Conservation (phyloP, 1,139 yeast genomes). For the Meyerozyma guilliermondii region DNA sequence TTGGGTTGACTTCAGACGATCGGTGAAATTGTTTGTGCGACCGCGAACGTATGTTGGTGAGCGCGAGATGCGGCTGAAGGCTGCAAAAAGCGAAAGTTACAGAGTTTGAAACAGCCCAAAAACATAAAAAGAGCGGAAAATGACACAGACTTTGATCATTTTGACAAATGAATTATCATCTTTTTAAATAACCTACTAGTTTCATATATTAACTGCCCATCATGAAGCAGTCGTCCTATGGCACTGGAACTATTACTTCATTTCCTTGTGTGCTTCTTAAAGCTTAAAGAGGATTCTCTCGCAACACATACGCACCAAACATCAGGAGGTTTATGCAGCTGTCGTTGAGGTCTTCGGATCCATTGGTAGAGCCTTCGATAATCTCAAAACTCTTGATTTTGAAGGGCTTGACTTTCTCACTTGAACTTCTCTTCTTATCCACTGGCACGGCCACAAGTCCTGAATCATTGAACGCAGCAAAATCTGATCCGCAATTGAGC, state of each 20-base stretch:
- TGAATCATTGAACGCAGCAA: conserved; percentile 24
- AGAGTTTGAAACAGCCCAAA: no score
- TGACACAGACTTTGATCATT: no score
- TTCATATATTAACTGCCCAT: no score
- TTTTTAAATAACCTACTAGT: no score
- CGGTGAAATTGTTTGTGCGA: background rate
- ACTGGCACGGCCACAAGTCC: conserved; percentile 20
- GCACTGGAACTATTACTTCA: no score
- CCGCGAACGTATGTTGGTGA: background rate
- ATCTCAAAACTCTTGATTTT: conserved; percentile 52
- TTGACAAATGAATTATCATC: no score
- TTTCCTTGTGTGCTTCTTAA: background rate
- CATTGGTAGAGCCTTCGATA: conserved; percentile 60
- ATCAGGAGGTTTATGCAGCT: conserved; percentile 66
- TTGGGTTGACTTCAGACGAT: background rate
- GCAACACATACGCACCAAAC: conserved; percentile 70
- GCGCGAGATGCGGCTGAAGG: background rate
- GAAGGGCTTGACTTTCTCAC: conserved; percentile 15
- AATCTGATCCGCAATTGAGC: conserved; percentile 29
- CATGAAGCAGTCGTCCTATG: no score
- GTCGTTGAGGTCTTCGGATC: conserved; percentile 44
- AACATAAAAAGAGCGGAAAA: no score
- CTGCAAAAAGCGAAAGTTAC: background rate
- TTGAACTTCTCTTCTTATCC: conserved; percentile 9
- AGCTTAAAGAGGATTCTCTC: conserved; percentile 48